Evolutionary conservation across 352 stramenopile species (phyloP).

Genomic region (Stramenopiles sp.): DNA sequence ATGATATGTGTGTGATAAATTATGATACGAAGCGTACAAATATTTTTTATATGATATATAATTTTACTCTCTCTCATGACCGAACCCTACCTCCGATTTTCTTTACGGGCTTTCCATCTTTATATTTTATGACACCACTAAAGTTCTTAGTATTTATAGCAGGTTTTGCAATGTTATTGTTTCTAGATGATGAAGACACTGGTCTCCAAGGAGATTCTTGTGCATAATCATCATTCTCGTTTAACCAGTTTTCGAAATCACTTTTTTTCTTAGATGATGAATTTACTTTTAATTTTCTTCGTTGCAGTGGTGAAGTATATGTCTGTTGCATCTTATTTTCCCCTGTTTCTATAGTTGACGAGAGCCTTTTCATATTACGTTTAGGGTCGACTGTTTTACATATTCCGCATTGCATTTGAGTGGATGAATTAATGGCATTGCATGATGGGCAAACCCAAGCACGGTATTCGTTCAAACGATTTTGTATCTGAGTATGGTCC

Average conservation of each 20-base stretch:
- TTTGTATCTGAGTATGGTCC: too few relatives aligned
- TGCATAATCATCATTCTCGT: not conserved
- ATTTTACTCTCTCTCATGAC: not conserved
- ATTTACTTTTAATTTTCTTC: not conserved
- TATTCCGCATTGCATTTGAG: too few relatives aligned
- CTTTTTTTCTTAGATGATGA: not conserved
- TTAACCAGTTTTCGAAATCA: not conserved
- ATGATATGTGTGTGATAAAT: too few relatives aligned
- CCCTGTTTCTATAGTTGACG: too few relatives aligned
- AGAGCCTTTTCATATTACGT: too few relatives aligned
- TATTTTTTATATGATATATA: not conserved
- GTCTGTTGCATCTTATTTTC: too few relatives aligned
- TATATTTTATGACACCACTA: not conserved
- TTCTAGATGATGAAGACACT: not conserved
- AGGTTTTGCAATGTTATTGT: not conserved
- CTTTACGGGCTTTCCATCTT: not conserved
- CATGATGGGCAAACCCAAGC: too few relatives aligned
- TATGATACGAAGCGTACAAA: not conserved
- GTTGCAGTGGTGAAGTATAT: not conserved
- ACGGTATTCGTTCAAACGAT: too few relatives aligned
- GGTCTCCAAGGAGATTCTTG: not conserved
- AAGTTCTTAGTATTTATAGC: not conserved
- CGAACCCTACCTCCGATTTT: not conserved
- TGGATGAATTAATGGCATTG: too few relatives aligned
- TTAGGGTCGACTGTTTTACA: too few relatives aligned